Conservation (phyloP, 306 rosid species). For the Hippophae tibetana region DNA sequence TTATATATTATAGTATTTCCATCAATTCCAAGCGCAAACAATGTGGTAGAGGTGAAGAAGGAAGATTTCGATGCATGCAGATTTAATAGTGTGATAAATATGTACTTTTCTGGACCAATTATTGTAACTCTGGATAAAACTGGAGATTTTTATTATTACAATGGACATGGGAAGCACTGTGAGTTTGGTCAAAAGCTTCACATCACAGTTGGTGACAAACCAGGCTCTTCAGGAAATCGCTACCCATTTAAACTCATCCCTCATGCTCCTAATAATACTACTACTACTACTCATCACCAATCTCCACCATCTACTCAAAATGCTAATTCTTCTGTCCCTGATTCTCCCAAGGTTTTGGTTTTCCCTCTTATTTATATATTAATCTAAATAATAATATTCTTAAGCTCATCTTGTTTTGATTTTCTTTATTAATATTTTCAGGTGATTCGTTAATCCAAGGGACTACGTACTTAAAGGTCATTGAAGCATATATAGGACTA, state of each 20-base stretch:
- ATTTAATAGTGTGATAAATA: conserved; percentile 2
- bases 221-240: conserved; percentile 19
- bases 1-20: conserved; percentile 47
- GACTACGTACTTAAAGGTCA: too few relatives aligned
- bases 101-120: conserved; percentile 39
- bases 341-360: too few relatives aligned
- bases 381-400: too few relatives aligned
- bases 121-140: conserved; percentile 18
- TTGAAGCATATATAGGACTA: too few relatives aligned
- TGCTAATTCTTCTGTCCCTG: too few relatives aligned
- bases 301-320: background rate
- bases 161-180: conserved; percentile 60
- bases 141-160: conserved; percentile 49
- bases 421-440: too few relatives aligned
- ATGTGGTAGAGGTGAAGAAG: conserved; percentile 29
- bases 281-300: background rate
- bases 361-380: too few relatives aligned
- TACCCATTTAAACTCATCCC: conserved; percentile 16
- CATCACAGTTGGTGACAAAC: conserved; percentile 21
- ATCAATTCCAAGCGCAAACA: conserved; percentile 36
- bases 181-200: conserved; percentile 60
- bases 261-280: background rate
- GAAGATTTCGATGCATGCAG: conserved; percentile 35
- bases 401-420: too few relatives aligned
- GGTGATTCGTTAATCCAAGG: too few relatives aligned